Evolutionary conservation across 2,329 filamentous ascomycete genomes (phyloP).

Genomic region (Phialophora expanda): DNA sequence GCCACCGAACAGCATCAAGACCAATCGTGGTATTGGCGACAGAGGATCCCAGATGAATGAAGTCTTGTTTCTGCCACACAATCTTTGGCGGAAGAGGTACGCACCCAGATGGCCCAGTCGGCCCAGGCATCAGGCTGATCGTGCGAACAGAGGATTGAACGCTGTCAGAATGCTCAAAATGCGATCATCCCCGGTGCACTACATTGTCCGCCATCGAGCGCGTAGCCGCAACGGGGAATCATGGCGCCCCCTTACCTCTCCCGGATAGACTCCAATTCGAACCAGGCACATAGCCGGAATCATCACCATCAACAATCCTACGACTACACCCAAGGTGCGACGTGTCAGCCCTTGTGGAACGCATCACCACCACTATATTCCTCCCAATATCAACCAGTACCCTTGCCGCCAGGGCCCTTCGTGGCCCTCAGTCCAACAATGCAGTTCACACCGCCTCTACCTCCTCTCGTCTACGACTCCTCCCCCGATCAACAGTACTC

Average conservation of each 20-base stretch:
- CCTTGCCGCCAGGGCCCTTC: background rate
- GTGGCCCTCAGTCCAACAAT: slow-evolving; percentile 6
- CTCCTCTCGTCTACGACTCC: slow-evolving; percentile 5
- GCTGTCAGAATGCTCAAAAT: background rate
- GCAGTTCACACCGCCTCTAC: slow-evolving; percentile 11
- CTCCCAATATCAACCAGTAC: slow-evolving; percentile 3
- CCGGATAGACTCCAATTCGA: slow-evolving; percentile 4
- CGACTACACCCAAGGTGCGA: slow-evolving; percentile 19
- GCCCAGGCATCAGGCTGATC: background rate
- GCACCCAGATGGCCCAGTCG: background rate
- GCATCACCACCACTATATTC: slow-evolving; percentile 8
- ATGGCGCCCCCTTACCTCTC: slow-evolving; percentile 20
- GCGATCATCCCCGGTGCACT: background rate
- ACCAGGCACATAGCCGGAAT: background rate
- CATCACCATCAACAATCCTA: slow-evolving; percentile 2
- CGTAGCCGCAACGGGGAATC: slow-evolving; percentile 24
- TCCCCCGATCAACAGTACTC: slow-evolving; percentile 12
- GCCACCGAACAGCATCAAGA: background rate
- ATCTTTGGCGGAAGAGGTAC: background rate
- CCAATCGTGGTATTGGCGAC: background rate
- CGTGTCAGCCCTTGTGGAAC: slow-evolving; percentile 26
- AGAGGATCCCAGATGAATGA: background rate
- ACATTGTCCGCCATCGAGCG: slow-evolving; percentile 32
- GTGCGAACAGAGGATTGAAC: background rate
- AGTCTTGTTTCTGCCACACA: background rate